Percentiles rank a stretch among this genome's conserved stretches.
These are phyloP conservation scores for Sporormia fimetaria DNA, from an alignment of 495 filamentous ascomycete species.

Conservation along the genomic window DNA sequence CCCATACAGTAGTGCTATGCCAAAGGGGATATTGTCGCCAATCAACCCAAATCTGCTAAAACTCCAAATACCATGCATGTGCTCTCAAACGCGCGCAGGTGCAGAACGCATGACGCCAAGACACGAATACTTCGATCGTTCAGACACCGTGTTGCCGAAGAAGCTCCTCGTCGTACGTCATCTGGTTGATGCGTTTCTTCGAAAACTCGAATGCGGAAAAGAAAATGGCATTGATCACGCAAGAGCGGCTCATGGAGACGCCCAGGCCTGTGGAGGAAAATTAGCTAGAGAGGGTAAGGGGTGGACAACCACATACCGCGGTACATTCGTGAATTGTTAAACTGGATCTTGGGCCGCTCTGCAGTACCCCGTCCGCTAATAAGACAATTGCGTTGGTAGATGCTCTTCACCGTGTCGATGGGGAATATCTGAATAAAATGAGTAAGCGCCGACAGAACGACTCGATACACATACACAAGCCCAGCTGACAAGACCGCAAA, in stretches of 20 bases:
- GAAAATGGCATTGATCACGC: constrained; percentile 62
- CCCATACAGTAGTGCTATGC: no score
- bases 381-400: constrained; percentile 70
- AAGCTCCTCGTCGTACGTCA: constrained; percentile 36
- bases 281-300: background rate
- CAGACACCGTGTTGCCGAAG: constrained; percentile 10
- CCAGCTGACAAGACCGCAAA: constrained; percentile 75
- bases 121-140: no score
- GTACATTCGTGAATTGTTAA: constrained; percentile 64
- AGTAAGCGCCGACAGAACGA: no score
- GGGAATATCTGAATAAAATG: constrained; percentile 55
- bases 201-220: constrained; percentile 67
- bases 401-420: constrained; percentile 72
- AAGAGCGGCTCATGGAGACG: constrained; percentile 69
- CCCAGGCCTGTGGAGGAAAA: constrained; percentile 45
- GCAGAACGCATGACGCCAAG: no score
- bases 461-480: constrained; percentile 58
- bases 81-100: no score
- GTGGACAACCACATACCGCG: constrained; percentile 31
- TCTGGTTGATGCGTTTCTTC: constrained; percentile 56
- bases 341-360: constrained; percentile 54
- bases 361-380: constrained; percentile 51
- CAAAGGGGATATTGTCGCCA: no score
- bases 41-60: no score
- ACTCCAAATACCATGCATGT: no score